These are phyloP conservation scores for Candida namnaoensis DNA, from an alignment of 805 yeast species.

Conservation along the genomic window DNA sequence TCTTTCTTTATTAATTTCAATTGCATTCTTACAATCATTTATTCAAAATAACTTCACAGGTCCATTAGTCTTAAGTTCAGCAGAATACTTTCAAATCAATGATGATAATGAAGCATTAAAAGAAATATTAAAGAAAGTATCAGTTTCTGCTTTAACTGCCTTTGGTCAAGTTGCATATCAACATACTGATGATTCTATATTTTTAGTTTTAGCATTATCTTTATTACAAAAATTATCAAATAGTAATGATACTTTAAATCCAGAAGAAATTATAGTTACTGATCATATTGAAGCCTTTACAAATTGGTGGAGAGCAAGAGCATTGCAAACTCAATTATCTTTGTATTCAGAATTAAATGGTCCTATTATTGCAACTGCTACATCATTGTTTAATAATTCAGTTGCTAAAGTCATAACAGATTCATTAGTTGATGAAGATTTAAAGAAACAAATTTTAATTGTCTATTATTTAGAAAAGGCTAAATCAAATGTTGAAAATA, in stretches of 20 bases:
- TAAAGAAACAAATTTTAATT: conserved; percentile 30
- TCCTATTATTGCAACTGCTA: conserved; percentile 24
- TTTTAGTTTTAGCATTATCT: conserved; percentile 32
- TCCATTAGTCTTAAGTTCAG: conserved; percentile 30
- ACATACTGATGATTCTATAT: conserved; percentile 41
- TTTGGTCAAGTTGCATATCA: conserved; percentile 71
- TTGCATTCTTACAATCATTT: conserved; percentile 58
- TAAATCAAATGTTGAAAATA: conserved; percentile 51
- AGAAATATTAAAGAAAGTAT: neutral
- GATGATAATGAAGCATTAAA: neutral
- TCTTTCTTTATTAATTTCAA: conserved; percentile 20
- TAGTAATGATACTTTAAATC: conserved; percentile 19
- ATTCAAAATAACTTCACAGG: conserved; percentile 80
- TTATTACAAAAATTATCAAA: conserved; percentile 32
- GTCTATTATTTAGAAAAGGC: conserved; percentile 60
- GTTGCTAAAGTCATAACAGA: conserved; percentile 9
- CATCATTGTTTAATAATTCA: conserved; percentile 22
- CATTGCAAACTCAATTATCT: conserved; percentile 54
- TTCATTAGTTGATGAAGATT: conserved; percentile 20
- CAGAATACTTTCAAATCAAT: neutral
- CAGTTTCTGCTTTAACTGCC: conserved; percentile 33
- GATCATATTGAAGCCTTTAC: conserved; percentile 31
- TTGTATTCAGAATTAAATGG: conserved; percentile 57
- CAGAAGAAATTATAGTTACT: conserved; percentile 3
- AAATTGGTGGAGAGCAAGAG: conserved; percentile 73